Conservation (phyloP, 805 yeast genomes). For the Nakazawaea holstii region DNA sequence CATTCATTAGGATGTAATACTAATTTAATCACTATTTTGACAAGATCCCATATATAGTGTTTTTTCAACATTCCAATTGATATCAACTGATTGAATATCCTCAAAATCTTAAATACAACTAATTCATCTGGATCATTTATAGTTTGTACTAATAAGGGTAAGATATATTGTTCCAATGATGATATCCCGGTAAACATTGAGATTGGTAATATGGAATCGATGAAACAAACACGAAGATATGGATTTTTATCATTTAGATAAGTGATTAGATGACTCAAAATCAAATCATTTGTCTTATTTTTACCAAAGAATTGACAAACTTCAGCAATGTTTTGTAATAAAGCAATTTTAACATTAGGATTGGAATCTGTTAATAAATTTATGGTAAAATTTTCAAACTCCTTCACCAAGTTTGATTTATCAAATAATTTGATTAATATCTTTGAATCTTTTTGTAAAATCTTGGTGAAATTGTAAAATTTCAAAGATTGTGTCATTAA, state of each 20-base stretch:
- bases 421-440: not conserved
- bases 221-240: constrained; percentile 62
- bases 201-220: constrained; percentile 64
- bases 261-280: constrained; percentile 86
- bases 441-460: constrained; percentile 29
- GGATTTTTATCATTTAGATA: constrained; percentile 78
- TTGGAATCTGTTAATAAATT: constrained; percentile 65
- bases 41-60: constrained; percentile 49
- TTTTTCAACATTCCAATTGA: constrained; percentile 51
- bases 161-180: constrained; percentile 79
- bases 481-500: constrained; percentile 60
- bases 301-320: constrained; percentile 80
- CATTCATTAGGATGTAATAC: constrained; percentile 83
- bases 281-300: constrained; percentile 82
- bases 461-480: constrained; percentile 57
- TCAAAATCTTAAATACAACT: constrained; percentile 67
- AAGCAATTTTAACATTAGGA: constrained; percentile 60
- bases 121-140: constrained; percentile 79
- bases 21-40: constrained; percentile 47
- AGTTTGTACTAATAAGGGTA: constrained; percentile 82
- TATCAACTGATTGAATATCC: constrained; percentile 49
- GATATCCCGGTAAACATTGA: constrained; percentile 79
- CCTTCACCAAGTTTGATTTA: constrained; percentile 39
- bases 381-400: constrained; percentile 63
- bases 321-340: constrained; percentile 67